Evolutionary conservation across 2,329 filamentous ascomycete genomes (phyloP).

Genomic region (Cytospora chrysosperma): DNA sequence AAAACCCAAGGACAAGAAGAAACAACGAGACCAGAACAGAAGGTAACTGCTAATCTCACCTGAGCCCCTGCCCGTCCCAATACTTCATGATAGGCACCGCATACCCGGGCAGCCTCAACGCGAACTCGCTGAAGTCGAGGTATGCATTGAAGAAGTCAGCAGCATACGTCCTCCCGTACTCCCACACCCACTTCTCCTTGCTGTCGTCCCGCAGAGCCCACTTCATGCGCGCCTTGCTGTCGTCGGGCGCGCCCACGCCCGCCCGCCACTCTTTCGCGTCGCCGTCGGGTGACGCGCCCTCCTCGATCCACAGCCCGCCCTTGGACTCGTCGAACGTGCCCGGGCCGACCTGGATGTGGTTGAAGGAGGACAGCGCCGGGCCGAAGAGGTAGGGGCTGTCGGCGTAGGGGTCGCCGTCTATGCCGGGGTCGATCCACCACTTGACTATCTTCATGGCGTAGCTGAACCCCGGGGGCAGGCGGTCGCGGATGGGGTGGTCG

Average conservation of each 20-base stretch:
- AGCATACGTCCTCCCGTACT: slow-evolving; percentile 51
- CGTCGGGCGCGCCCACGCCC: slow-evolving; percentile 50
- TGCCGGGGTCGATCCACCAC: slow-evolving; percentile 86
- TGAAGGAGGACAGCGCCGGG: slow-evolving; percentile 76
- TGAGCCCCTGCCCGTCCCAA: slow-evolving; percentile 75
- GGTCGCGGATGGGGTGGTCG: slow-evolving; percentile 82
- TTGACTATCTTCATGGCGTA: slow-evolving; percentile 82
- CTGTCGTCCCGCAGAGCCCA: slow-evolving; percentile 53
- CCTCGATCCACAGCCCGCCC: slow-evolving; percentile 59
- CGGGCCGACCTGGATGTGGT: slow-evolving; percentile 60
- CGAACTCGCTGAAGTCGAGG: slow-evolving; percentile 76
- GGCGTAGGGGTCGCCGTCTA: slow-evolving; percentile 87
- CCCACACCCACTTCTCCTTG: slow-evolving; percentile 55
- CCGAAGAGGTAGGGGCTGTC: slow-evolving; percentile 87
- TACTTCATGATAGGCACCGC: slow-evolving; percentile 71
- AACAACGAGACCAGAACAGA: too few species aligned
- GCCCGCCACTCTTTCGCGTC: slow-evolving; percentile 48
- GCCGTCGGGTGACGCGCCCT: slow-evolving; percentile 64
- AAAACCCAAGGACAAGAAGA: too few species aligned
- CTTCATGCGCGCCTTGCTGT: slow-evolving; percentile 55
- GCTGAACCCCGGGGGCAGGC: slow-evolving; percentile 81
- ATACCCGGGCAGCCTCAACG: slow-evolving; percentile 70
- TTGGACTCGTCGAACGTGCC: slow-evolving; percentile 46
- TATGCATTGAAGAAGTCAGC: slow-evolving; percentile 87
- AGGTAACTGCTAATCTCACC: slow-evolving; percentile 53